Evolutionary conservation across 805 yeast species (phyloP), one percentile per base, ranked within the genome.

Genomic region (Pichia cephalocereana): DNA sequence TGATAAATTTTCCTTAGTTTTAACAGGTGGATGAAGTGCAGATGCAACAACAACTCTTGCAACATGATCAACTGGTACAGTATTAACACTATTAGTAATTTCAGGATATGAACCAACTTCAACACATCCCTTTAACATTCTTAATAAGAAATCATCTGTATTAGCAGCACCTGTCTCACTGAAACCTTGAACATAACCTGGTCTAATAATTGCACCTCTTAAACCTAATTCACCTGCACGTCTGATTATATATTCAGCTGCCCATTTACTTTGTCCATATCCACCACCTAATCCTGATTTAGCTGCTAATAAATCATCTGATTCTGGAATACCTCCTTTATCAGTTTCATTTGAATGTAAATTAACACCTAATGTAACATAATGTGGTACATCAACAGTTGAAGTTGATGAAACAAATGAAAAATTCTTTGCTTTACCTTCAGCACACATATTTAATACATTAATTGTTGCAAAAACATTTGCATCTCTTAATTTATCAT

Each of bases 21-120:
- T 58, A 38, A 60, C 59, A 26, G 93, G 86, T 28, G 96, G 91
- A 58, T 79, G 79, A 53, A 93, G 72, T 0, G 96, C 83, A 28
- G 93, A 70, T 2, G 98, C 87, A 45, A 82, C 86, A 27, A 83
- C 86, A 26, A 89, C 86, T 43, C 95, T 77, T 1, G 99, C 98
- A 55, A 93, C 99, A 61, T 93, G 99, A 59, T 95, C 97, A 41
- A 93, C 99, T 4, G 99, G 99, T 23, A 88, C 97, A 85, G 90
- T 88, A 67, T 93, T 93, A 38, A 91, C 95, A 43, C 82, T 78
- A 71, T 93, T 93, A 55, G 78, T 66, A 55, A 93, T 89, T 59
- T 84, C 85, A 34, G 99, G 99, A 57, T 78, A 83, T 44, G 74
- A 70, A 11, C 96, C 96, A 50, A 95, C 68, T 67, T 93, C 96